Evolutionary conservation across 202 grass and related monocot genomes (phyloP).

Genomic region (Saccharum hybrid): DNA sequence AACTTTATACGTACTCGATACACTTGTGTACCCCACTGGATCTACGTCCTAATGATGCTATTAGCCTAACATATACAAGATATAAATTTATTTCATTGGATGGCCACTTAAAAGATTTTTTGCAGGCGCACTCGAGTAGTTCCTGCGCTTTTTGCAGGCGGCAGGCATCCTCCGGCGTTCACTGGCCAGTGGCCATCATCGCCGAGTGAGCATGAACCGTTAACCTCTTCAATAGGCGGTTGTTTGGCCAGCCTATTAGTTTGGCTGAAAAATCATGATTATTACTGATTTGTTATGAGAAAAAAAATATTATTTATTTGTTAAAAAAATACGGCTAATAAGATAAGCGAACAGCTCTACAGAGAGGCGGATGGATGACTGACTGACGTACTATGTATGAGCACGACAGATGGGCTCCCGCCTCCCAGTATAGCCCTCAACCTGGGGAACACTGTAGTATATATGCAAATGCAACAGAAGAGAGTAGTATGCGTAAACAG

Average conservation of each 20-base stretch:
- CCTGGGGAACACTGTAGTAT: not conserved
- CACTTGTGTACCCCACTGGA: too few species aligned
- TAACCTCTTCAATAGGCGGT: not conserved
- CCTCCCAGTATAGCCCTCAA: not conserved
- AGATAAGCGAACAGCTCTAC: not conserved
- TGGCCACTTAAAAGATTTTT: not conserved
- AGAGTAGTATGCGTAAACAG: not conserved
- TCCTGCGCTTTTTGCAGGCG: not conserved
- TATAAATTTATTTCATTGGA: not conserved
- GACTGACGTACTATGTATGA: not conserved
- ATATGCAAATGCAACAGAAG: not conserved
- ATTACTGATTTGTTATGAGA: too few species aligned
- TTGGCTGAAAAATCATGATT: too few species aligned
- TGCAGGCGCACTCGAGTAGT: not conserved
- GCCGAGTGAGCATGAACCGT: not conserved
- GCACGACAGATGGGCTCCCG: slow-evolving; percentile 4
- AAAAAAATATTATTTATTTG: too few species aligned
- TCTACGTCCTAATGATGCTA: too few species aligned
- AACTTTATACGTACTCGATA: too few species aligned
- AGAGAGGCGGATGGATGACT: not conserved
- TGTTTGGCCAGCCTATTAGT: not conserved
- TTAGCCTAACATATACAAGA: too few species aligned
- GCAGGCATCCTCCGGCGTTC: not conserved
- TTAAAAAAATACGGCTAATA: too few species aligned
- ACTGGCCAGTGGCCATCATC: not conserved